phyloP scores from a whole-genome alignment of 345 rosid genomes.

The Litchi chinensis region DNA sequence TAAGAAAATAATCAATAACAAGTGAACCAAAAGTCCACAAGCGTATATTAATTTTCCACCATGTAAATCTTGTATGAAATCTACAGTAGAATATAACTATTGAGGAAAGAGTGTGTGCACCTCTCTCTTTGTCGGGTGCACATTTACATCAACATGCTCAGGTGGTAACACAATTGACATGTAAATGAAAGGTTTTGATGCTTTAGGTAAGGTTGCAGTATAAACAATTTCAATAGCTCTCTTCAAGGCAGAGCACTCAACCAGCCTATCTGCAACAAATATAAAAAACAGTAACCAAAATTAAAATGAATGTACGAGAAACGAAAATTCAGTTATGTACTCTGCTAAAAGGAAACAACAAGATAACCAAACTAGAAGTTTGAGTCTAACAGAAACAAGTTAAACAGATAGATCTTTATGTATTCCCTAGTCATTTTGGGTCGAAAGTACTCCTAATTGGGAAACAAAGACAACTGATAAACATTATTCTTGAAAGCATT shows the following conservation, averaged over 20 bases:
- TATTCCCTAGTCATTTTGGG: not conserved
- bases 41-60: not conserved
- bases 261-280: slow-evolving; percentile 74
- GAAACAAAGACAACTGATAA: not conserved
- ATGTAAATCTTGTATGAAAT: not conserved
- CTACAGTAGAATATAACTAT: not conserved
- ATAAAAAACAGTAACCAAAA: slow-evolving; percentile 1
- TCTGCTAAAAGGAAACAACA: not conserved
- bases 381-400: not conserved
- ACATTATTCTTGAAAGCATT: not conserved
- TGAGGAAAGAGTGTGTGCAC: slow-evolving; percentile 33
- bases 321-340: not conserved
- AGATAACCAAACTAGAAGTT: not conserved
- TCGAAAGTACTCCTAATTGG: not conserved
- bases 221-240: slow-evolving; percentile 92
- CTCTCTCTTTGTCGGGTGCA: slow-evolving; percentile 97
- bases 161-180: slow-evolving; percentile 86
- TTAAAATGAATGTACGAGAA: not conserved
- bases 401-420: not conserved
- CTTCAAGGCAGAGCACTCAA: slow-evolving; percentile 88
- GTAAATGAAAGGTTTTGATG: slow-evolving; percentile 89
- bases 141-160: slow-evolving; percentile 93
- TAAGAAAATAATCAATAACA: too few relatives aligned
- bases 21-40: too few relatives aligned
- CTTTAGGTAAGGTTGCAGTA: slow-evolving; percentile 92